A percentile compares a stretch with the other conserved stretches of the same genome.
phyloP scores from a whole-genome alignment of 139 green algal genomes.

The Tetradesmus obliquus region DNA sequence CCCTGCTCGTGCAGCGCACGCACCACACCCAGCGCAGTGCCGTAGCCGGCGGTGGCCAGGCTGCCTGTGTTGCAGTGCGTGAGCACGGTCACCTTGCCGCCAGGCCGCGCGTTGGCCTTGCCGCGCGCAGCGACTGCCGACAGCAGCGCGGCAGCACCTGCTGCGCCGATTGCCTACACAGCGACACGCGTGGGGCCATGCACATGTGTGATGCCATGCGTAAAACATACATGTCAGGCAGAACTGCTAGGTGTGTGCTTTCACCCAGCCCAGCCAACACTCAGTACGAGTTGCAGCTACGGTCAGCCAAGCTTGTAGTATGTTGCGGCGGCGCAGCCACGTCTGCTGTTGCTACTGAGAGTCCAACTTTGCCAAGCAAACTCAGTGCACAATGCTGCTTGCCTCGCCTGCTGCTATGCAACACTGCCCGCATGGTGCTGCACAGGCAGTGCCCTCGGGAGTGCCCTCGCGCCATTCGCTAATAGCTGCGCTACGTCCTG shows the following conservation, averaged over 20 bases:
- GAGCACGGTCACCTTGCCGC: slow-evolving; percentile 79
- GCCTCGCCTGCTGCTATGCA: too few relatives aligned
- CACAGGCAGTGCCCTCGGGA: too few relatives aligned
- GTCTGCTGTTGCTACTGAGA: too few relatives aligned
- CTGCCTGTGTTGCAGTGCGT: slow-evolving; percentile 98
- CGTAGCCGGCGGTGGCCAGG: slow-evolving; percentile 92
- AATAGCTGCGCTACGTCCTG: background rate
- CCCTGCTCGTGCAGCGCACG: slow-evolving; percentile 82
- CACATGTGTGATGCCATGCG: background rate
- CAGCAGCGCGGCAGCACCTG: slow-evolving; percentile 83
- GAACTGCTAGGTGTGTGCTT: too few relatives aligned
- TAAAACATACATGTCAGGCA: too few relatives aligned
- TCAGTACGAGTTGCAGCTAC: too few relatives aligned
- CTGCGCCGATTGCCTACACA: slow-evolving; percentile 80
- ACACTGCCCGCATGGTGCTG: too few relatives aligned
- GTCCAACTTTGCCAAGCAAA: too few relatives aligned
- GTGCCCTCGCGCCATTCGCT: background rate
- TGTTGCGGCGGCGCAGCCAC: too few relatives aligned
- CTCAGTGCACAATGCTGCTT: too few relatives aligned
- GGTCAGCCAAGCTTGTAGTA: too few relatives aligned
- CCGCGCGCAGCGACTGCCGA: slow-evolving; percentile 52
- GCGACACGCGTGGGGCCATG: background rate
- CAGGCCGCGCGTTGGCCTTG: background rate
- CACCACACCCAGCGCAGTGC: slow-evolving; percentile 95
- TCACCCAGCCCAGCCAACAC: too few relatives aligned